Evolutionary conservation across 306 rosid genomes (phyloP), one percentile per base, ranked within the genome.

Genomic region (Quercus mongolica): DNA sequence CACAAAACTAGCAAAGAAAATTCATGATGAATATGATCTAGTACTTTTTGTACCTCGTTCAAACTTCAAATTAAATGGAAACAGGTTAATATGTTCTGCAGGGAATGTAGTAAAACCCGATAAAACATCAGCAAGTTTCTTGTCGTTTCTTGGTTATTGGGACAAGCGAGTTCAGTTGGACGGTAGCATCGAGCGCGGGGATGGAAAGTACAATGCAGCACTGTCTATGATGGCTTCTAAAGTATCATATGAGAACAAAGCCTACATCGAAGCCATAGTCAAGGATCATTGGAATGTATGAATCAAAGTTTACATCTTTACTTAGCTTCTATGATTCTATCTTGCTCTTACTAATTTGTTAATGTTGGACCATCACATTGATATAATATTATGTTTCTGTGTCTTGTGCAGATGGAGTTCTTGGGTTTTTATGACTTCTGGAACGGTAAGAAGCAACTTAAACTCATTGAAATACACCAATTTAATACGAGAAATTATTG

Each of bases 201-300:
- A 88, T 64, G 20, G 64, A 23, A 87, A 33, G 63, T 88, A 91
- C 51, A 63, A 81, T 52, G 81, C 77, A 70, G 83, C 83, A 1
- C 61, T 89, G n/a, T 78, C 90, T 44, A 84, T 86, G 87, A 88
- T 91, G 94, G 97, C 94, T 54, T 76, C 94, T 54, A 91, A 91
- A 77, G 91, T 84, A 18, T 76, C 83, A 1, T 91, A 91, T 56
- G 97, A 91, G 79, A 91, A 91, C 73, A 71, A 41, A 52, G 81
- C 91, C 73, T 86, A 76, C 73, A 79, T 91, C 71, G 20, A 83
- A 76, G 4, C 63, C 56, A 86, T 75, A 0, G 74, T 89, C 64
- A 56, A 54, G 31, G 6, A 80, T 74, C 80, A 85, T 3, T 91
- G 97, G 97, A 85, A 88, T 90, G 97, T 91, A 74, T 3, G 21